These are phyloP conservation scores for Neopestalotiopsis clavispora DNA, from an alignment of 2,329 filamentous ascomycete species.

Conservation along the genomic window DNA sequence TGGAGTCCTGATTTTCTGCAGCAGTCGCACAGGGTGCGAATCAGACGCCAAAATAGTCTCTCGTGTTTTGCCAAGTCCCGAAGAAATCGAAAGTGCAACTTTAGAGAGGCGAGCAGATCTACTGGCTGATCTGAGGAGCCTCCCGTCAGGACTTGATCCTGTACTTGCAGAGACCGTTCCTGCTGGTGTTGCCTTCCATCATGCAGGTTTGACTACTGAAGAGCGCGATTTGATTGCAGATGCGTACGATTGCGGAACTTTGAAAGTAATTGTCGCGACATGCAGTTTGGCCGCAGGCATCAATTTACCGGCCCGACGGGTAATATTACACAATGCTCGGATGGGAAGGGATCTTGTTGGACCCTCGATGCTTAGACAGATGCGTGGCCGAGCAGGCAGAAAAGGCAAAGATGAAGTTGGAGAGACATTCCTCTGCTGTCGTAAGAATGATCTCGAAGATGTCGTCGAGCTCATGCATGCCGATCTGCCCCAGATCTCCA, in stretches of 20 bases:
- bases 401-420: slow-evolving; percentile 80
- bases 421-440: slow-evolving; percentile 79
- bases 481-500: slow-evolving; percentile 71
- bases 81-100: slow-evolving; percentile 51
- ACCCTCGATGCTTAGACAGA: slow-evolving; percentile 79
- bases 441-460: slow-evolving; percentile 69
- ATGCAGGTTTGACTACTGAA: slow-evolving; percentile 74
- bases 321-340: slow-evolving; percentile 75
- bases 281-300: slow-evolving; percentile 85
- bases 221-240: slow-evolving; percentile 74
- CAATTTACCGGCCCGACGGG: slow-evolving; percentile 72
- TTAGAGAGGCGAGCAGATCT: slow-evolving; percentile 67
- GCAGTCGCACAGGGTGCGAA: slow-evolving; percentile 71
- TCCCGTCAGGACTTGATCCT: slow-evolving; percentile 69
- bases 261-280: slow-evolving; percentile 77
- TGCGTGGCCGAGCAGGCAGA: slow-evolving; percentile 77
- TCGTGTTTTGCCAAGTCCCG: slow-evolving; percentile 62
- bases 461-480: slow-evolving; percentile 74
- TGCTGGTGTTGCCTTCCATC: slow-evolving; percentile 76
- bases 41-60: slow-evolving; percentile 71
- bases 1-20: slow-evolving; percentile 76
- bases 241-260: slow-evolving; percentile 70
- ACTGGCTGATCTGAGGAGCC: slow-evolving; percentile 67
- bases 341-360: slow-evolving; percentile 81
- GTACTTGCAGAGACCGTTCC: slow-evolving; percentile 67